phyloP scores from a whole-genome alignment of 2,329 filamentous ascomycete species.

The Lasiodiplodia hormozganensis region DNA sequence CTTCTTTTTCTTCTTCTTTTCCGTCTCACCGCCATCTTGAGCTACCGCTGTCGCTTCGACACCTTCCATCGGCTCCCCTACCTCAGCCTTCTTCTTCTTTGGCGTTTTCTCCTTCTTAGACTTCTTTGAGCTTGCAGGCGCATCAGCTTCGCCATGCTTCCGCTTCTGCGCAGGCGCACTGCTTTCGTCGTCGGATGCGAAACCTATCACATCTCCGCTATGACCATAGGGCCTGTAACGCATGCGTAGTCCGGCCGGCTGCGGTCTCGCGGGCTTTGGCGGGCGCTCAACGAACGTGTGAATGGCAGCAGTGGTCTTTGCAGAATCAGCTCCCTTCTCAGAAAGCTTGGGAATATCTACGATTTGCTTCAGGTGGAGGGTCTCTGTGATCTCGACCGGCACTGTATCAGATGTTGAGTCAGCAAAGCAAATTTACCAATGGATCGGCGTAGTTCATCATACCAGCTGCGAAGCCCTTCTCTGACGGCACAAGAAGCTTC shows the following conservation, averaged over 20 bases:
- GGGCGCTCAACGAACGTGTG: slow-evolving; percentile 55
- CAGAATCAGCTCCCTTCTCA: slow-evolving; percentile 49
- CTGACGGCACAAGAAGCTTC: slow-evolving; percentile 67
- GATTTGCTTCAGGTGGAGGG: slow-evolving; percentile 70
- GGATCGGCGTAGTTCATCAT: slow-evolving; percentile 39
- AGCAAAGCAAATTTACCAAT: background rate
- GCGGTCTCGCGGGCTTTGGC: slow-evolving; percentile 63
- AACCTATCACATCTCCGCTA: slow-evolving; percentile 52
- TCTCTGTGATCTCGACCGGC: slow-evolving; percentile 57
- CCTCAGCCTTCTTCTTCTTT: slow-evolving; percentile 19
- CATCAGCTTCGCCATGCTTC: slow-evolving; percentile 42
- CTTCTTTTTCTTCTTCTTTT: slow-evolving; percentile 44
- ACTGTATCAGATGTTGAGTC: slow-evolving; percentile 34
- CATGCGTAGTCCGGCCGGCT: slow-evolving; percentile 71
- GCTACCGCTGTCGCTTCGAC: slow-evolving; percentile 30
- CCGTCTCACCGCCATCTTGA: slow-evolving; percentile 16
- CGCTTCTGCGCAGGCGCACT: slow-evolving; percentile 49
- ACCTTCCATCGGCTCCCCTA: slow-evolving; percentile 29
- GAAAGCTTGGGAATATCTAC: slow-evolving; percentile 59
- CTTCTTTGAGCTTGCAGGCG: slow-evolving; percentile 44
- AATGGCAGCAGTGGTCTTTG: slow-evolving; percentile 49
- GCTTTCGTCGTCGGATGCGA: slow-evolving; percentile 51
- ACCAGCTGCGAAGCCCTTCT: slow-evolving; percentile 64
- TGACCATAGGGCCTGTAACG: slow-evolving; percentile 72
- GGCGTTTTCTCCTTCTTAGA: slow-evolving; percentile 30